A percentile compares a stretch with the other conserved stretches of the same genome.
phyloP scores from a whole-genome alignment of 2,329 filamentous ascomycete genomes.

The Chrysoporthe puriensis region DNA sequence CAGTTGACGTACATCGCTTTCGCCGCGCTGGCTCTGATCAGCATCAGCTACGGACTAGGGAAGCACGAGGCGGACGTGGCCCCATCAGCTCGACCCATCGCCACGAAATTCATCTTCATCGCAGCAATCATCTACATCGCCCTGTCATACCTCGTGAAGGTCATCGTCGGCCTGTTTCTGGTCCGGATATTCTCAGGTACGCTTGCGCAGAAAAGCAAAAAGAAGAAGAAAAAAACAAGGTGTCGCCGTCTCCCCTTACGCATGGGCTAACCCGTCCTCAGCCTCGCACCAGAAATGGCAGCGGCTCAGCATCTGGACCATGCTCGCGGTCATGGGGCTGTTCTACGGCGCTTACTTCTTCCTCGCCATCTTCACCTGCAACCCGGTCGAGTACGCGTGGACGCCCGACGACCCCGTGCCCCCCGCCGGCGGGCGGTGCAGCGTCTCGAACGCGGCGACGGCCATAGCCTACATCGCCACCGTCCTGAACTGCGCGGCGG shows the following conservation, averaged over 20 bases:
- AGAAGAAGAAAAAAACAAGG: too few relatives aligned
- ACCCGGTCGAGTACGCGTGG: constrained; percentile 46
- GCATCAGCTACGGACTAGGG: constrained; percentile 37
- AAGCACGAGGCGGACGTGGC: constrained; percentile 32
- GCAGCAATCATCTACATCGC: constrained; percentile 46
- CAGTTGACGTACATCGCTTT: constrained; percentile 34
- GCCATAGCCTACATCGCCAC: constrained; percentile 43
- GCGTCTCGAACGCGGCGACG: constrained; percentile 35
- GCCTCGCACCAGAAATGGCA: constrained; percentile 31
- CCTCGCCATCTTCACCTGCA: constrained; percentile 45
- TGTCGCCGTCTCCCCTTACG: not conserved
- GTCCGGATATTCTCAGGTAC: constrained; percentile 39
- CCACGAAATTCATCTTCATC: constrained; percentile 45
- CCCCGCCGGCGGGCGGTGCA: constrained; percentile 38
- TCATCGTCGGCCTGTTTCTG: constrained; percentile 45
- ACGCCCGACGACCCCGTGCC: constrained; percentile 34
- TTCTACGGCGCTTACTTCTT: constrained; percentile 44
- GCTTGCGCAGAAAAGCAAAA: not conserved
- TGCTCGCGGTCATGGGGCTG: constrained; percentile 37
- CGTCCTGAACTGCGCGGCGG: constrained; percentile 42
- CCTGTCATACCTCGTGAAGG: constrained; percentile 42
- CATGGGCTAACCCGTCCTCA: not conserved
- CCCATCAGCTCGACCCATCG: constrained; percentile 31
- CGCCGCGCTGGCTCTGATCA: constrained; percentile 27
- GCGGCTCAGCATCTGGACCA: constrained; percentile 38